Evolutionary conservation across 2,329 filamentous ascomycete species (phyloP), one percentile per base, ranked within the genome.

Genomic region (Colletotrichum acutatum): DNA sequence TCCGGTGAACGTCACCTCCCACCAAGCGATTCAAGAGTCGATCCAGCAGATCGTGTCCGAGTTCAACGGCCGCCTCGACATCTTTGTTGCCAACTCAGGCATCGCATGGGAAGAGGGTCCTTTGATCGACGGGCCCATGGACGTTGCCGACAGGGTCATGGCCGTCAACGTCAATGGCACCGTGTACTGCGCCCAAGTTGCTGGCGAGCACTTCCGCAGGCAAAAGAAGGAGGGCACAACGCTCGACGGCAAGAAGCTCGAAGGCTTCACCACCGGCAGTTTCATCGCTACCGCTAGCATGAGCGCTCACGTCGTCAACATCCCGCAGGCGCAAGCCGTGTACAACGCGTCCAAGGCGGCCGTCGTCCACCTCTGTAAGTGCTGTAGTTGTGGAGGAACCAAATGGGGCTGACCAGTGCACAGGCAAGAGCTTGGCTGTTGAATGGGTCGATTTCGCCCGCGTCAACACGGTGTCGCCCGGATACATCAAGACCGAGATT

Each of bases 251-350:
- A 87, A 90, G 79, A 86, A 87, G 78, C 84, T 94, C 28, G 86
- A 90, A 63, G 86, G 87, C 75, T 93, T 89, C 79, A 85, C 84
- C 2, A 85, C 88, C 30, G 93, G 93, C 26, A 93, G 90, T 80
- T 94, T 96, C 81, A 90, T 96, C 76, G 92, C 92, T 30, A 96
- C 94, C 7, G 92, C 94, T 1, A 93, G 90, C 71, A 95, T 96
- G 89, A 93, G 90, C 76, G 94, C 91, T 4, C 93, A 93, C 79
- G 92, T 95, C 77, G 92, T 91, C 80, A 95, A 95, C 80, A 88
- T 94, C 71, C 94, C 93, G 6, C 93, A 95, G 83, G 80, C 91
- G 76, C 93, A 95, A 83, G 87, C 91, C 6, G 90, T 91, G 9
- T 95, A 95, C 80, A 95, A 94, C 79, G 90, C 90, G 22, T 90